Base-by-base conservation (phyloP, 768 basidiomycete genomes). In the Tricholoma bakamatsutake region DNA sequence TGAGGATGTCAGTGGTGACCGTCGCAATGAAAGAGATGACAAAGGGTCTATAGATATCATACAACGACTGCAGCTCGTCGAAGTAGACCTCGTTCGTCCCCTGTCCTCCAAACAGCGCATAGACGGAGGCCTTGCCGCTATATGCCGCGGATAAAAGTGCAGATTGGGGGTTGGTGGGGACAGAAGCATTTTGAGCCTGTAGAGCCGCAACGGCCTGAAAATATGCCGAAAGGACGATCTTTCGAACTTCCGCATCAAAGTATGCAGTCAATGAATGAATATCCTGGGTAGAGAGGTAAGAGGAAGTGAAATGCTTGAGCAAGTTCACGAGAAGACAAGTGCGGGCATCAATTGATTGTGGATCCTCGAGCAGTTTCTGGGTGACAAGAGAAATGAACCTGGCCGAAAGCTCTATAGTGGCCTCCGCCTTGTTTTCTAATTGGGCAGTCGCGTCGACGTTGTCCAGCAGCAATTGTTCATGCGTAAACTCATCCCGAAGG, bases 41-140 rank as follows among this genome's bases (percentile, higher is more conserved):
- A 66, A 93, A 96, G 10, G 94, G 88, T 59, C 78, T 83, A 79
- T 99, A 98, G 58, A 83, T 89, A 72, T 97, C 88, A 72, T 90
- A 94, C 51, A 98, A 85, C 50, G 78, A 75, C 74, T 96, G 90
- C 17, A 99, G 80, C 70, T 98, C 97, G 69, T 96, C 91, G 69
- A 98, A 93, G 76, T 98, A 99, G 57, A 96, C 90, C 67, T 98
- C 97, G 71, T 98, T 98, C 57, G 89, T 92, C 56, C 97, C 97
- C 72, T 99, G 97, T 12, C 97, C 97, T 51, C 96, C 96, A 67
- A 99, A 99, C 39, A 99, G 76, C 51, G 93, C 96, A 72, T 89
- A 98, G 63, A 98, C 74, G 47, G 80, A 88, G 53, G 83, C 87
- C 43, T 85, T 80, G 46, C 82, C 80, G n/a, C 77, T 68, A 46